These are phyloP conservation scores for Boletus eberwhitei DNA, from an alignment of 768 basidiomycete genomes.

Conservation along the genomic window DNA sequence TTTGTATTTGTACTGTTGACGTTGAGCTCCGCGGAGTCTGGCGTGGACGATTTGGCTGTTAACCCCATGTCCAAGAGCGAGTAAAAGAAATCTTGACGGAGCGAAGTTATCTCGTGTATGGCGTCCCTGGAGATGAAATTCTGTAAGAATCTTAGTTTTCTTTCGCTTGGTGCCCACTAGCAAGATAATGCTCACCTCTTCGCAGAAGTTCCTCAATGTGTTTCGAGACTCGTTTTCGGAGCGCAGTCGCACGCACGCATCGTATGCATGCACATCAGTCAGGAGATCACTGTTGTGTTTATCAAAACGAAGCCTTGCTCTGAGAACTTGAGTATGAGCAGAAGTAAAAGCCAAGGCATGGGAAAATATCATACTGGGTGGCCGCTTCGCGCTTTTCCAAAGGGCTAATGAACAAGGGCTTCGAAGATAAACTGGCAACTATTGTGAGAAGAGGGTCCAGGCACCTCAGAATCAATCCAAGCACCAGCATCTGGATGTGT, in stretches of 20 bases:
- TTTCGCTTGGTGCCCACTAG: background rate
- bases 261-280: slow-evolving; percentile 76
- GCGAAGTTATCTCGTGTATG: slow-evolving; percentile 71
- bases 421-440: slow-evolving; percentile 80
- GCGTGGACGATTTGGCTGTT: slow-evolving; percentile 45
- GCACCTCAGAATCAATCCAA: slow-evolving; percentile 81
- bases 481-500: slow-evolving; percentile 72
- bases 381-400: slow-evolving; percentile 84
- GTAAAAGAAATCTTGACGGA: slow-evolving; percentile 74
- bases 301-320: slow-evolving; percentile 69
- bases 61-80: slow-evolving; percentile 72
- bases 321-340: slow-evolving; percentile 28
- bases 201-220: slow-evolving; percentile 59
- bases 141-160: slow-evolving; percentile 34
- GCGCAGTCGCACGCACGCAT: slow-evolving; percentile 53
- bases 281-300: slow-evolving; percentile 78
- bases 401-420: slow-evolving; percentile 80
- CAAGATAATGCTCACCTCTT: slow-evolving; percentile 44
- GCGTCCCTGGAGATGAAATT: slow-evolving; percentile 79
- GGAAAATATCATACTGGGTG: slow-evolving; percentile 45
- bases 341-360: background rate
- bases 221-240: slow-evolving; percentile 46
- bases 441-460: slow-evolving; percentile 79
- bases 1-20: slow-evolving; percentile 62
- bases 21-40: slow-evolving; percentile 54